A percentile compares a stretch with the other conserved stretches of the same genome.
Conservation (phyloP, 129 eudicot species). For the Oenanthe sinensis region DNA sequence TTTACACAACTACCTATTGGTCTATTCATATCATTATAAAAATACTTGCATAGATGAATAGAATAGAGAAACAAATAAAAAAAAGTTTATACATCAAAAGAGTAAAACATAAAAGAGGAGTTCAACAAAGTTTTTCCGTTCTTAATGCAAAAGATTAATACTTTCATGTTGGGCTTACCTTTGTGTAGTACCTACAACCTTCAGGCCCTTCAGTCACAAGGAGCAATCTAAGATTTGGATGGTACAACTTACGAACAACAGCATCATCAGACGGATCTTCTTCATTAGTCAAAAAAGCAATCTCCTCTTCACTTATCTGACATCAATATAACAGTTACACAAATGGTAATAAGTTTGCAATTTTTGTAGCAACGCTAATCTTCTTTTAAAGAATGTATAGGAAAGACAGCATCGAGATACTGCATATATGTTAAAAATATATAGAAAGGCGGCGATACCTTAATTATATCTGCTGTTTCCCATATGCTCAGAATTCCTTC, state of each 20-base stretch:
- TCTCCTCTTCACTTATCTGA: slow-evolving; percentile 94
- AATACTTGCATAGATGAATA: neutral
- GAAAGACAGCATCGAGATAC: neutral
- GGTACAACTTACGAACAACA: slow-evolving; percentile 91
- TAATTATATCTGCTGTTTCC: slow-evolving; percentile 93
- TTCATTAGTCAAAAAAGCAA: slow-evolving; percentile 69
- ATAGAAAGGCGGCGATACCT: slow-evolving; percentile 34
- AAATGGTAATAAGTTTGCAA: neutral
- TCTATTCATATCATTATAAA: no score
- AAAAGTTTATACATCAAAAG: neutral
- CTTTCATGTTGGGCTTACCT: slow-evolving; percentile 33
- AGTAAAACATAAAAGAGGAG: neutral
- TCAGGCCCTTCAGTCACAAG: slow-evolving; percentile 98
- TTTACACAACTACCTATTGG: neutral
- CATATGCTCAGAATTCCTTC: slow-evolving; percentile 98
- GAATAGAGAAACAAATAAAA: neutral
- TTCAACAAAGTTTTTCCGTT: neutral
- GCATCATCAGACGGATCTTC: slow-evolving; percentile 89
- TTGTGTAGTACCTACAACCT: slow-evolving; percentile 94
- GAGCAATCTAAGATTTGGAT: slow-evolving; percentile 71
- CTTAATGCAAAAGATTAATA: neutral
- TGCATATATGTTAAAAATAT: neutral
- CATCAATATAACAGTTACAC: slow-evolving; percentile 16
- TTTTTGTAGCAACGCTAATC: neutral
- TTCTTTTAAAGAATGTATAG: neutral